Conservation (phyloP, 192 early-diverging fungal genomes). For the Umbelopsis sp. region DNA sequence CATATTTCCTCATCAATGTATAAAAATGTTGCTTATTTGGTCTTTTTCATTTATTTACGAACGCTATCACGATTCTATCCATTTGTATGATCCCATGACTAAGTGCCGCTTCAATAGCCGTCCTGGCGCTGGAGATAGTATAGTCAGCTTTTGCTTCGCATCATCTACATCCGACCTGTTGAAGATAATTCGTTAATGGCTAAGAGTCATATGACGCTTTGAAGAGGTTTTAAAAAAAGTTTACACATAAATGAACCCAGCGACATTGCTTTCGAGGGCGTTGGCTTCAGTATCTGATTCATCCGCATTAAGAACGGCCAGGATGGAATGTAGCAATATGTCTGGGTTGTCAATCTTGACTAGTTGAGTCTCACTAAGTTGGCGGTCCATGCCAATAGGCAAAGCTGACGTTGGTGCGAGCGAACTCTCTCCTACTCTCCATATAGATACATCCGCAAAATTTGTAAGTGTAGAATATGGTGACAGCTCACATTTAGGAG, state of each 20-base stretch:
- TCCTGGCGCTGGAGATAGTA: constrained; percentile 87
- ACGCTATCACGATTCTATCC: constrained; percentile 77
- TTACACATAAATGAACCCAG: constrained; percentile 87
- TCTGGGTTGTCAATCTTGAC: constrained; percentile 80
- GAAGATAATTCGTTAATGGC: neutral
- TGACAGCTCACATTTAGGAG: constrained; percentile 66
- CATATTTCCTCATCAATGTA: constrained; percentile 16
- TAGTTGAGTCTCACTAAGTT: constrained; percentile 77
- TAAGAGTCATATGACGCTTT: neutral
- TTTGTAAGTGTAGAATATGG: constrained; percentile 84
- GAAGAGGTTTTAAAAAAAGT: constrained; percentile 6
- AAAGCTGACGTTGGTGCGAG: constrained; percentile 89
- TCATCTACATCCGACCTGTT: constrained; percentile 79
- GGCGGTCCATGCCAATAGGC: constrained; percentile 84
- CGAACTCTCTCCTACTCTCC: constrained; percentile 76
- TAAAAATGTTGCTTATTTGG: constrained; percentile 7
- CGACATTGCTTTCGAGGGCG: constrained; percentile 66
- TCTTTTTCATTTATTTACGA: constrained; percentile 1
- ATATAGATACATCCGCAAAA: constrained; percentile 76
- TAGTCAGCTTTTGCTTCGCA: constrained; percentile 75
- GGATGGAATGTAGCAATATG: constrained; percentile 80
- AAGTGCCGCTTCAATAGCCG: constrained; percentile 83
- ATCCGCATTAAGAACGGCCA: constrained; percentile 79
- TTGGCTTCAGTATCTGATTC: constrained; percentile 45
- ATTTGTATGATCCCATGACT: constrained; percentile 84